Base-by-base conservation (phyloP, 2,329 filamentous ascomycete genomes). In the Dactylellina parvicollis region DNA sequence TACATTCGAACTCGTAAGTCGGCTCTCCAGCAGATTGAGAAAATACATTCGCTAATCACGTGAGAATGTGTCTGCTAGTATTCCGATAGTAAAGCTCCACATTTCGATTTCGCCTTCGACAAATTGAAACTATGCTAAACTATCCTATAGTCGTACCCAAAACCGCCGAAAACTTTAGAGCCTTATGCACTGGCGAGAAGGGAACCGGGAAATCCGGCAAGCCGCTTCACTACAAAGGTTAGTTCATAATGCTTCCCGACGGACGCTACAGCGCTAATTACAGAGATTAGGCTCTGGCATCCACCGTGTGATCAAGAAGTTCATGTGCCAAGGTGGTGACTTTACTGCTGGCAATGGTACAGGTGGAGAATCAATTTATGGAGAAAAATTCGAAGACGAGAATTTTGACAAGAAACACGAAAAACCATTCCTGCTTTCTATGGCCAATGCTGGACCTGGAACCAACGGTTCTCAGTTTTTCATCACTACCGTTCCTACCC, bases 281-380 rank as follows among this genome's bases (percentile, higher is more conserved):
- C 98, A 98, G 81, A 98, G 98, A 84, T 97, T 98, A 83, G 92
- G 92, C 81, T 94, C 94, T 28, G 94, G 96, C 77, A 99, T 99
- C 85, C 95, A 99, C 81, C 90, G 95, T 32, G 90, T 99, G 4
- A 99, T 99, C 77, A 88, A 91, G 75, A 97, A 97, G 79, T 99
- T 99, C 83, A 99, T 99, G 96, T 96, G 99, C 74, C 92, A 92
- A 79, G 79, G 83, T 85, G 65, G 92, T 92, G 57, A 92, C 96
- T 79, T 92, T 92, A 0, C 82, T 94, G 74, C 60, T 0, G 92
- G 92, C 7, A 92, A 96, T 78, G 92, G 92, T 3, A 96, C 92
- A 0, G 92, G 92, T 50, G 92, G 92, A 42, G 92, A 96, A 80
- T 92, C 89, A 75, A 96, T 96, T 78, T 96, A 92, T 92, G 92